phyloP scores from a whole-genome alignment of 805 yeast genomes.

The Priceomyces fermenticarens region DNA sequence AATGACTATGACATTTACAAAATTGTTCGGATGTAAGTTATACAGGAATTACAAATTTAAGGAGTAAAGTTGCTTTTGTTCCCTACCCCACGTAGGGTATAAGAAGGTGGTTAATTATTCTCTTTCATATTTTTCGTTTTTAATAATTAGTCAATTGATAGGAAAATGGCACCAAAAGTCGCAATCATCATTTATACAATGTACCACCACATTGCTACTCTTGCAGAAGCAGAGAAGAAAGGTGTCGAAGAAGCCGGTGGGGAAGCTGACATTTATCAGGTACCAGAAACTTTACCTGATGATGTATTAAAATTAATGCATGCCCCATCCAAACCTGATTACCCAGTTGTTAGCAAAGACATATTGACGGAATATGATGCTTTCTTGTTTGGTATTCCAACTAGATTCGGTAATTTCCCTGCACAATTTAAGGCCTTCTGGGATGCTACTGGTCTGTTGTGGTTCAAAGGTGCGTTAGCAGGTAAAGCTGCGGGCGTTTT shows the following conservation, averaged over 20 bases:
- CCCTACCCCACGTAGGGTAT: background rate
- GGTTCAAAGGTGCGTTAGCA: slow-evolving; percentile 66
- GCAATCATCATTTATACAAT: slow-evolving; percentile 54
- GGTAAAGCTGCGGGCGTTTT: slow-evolving; percentile 79
- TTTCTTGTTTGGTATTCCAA: slow-evolving; percentile 76
- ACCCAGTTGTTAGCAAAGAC: slow-evolving; percentile 58
- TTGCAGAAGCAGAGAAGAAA: slow-evolving; percentile 59
- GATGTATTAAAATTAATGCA: slow-evolving; percentile 13
- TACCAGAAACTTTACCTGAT: slow-evolving; percentile 16
- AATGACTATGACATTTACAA: no score
- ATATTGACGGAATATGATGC: slow-evolving; percentile 66
- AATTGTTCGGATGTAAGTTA: no score
- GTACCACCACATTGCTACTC: slow-evolving; percentile 64
- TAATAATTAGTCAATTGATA: no score
- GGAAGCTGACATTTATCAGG: slow-evolving; percentile 60
- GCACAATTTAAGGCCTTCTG: slow-evolving; percentile 77
- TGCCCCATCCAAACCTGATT: slow-evolving; percentile 23
- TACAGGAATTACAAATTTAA: background rate
- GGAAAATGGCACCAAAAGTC: slow-evolving; percentile 18
- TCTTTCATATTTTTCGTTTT: no score
- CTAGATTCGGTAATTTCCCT: slow-evolving; percentile 75
- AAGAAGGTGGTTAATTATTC: no score
- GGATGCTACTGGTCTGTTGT: slow-evolving; percentile 74
- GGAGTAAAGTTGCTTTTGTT: background rate
- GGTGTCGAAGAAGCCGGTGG: slow-evolving; percentile 68